Evolutionary conservation across 768 basidiomycete genomes (phyloP).

Genomic region (Symmetrospora coprosmae): DNA sequence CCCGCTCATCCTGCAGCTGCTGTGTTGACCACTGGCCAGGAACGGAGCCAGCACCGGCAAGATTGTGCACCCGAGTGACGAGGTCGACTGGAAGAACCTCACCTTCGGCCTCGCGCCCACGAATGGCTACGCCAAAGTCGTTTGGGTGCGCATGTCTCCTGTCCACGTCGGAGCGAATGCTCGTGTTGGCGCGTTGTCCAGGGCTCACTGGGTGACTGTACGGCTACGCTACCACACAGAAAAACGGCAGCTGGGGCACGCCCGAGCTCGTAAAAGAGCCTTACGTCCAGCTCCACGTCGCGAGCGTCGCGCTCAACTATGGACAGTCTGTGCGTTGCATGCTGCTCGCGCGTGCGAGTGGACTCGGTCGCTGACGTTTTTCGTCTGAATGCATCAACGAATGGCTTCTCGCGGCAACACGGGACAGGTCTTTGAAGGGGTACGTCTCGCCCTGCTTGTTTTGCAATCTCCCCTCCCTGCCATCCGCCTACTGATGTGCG

Average conservation of each 20-base stretch:
- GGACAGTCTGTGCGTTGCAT: constrained; percentile 23
- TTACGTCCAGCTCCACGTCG: constrained; percentile 28
- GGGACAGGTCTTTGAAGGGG: constrained; percentile 24
- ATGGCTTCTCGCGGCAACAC: too few species aligned
- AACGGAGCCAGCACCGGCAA: not conserved
- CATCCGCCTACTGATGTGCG: not conserved
- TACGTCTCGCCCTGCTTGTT: too few species aligned
- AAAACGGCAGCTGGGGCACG: constrained; percentile 25
- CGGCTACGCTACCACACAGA: constrained; percentile 20
- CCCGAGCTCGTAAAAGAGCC: constrained; percentile 27
- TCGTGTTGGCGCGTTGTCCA: too few species aligned
- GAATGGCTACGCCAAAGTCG: constrained; percentile 24
- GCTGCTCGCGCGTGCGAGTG: not conserved
- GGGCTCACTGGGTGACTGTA: too few species aligned
- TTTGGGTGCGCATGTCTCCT: not conserved
- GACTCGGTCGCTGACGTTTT: too few species aligned
- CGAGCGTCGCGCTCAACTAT: constrained; percentile 28
- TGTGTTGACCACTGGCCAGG: too few species aligned
- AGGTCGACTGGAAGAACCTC: constrained; percentile 25
- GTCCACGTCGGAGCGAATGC: too few species aligned
- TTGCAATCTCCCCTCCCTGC: not conserved
- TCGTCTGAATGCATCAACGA: too few species aligned
- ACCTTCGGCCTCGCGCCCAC: constrained; percentile 23
- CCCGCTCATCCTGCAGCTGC: too few species aligned
- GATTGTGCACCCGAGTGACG: constrained; percentile 13